A percentile compares a stretch with the other conserved stretches of the same genome.
Conservation (phyloP, 257 asterid genomes). For the Coffea eugenioides region DNA sequence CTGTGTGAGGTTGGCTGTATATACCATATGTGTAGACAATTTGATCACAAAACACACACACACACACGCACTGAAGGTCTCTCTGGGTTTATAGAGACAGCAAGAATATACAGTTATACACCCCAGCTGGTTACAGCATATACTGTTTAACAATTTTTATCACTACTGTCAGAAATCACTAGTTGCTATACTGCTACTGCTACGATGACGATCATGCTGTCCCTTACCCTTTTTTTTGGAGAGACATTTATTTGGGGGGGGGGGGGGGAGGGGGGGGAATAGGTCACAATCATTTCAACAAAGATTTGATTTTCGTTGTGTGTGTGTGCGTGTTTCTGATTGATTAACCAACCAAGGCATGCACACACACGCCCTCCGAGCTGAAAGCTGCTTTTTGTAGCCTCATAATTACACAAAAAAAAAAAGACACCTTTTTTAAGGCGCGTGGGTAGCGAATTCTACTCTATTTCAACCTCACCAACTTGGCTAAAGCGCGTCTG, state of each 20-base stretch:
- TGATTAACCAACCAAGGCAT: neutral
- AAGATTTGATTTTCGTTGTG: constrained; percentile 21
- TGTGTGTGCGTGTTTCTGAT: neutral
- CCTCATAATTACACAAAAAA: neutral
- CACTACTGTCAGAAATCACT: neutral
- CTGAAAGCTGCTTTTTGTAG: constrained; percentile 7
- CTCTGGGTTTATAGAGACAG: neutral
- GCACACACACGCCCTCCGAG: constrained; percentile 5
- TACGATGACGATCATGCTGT: no score
- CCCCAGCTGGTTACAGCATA: neutral
- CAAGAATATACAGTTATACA: neutral
- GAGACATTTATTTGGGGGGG: no score
- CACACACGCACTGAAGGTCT: neutral
- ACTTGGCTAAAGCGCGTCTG: constrained; percentile 10
- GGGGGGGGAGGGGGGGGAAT: no score
- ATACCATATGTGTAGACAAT: neutral
- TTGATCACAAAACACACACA: constrained; percentile 8
- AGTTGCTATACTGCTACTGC: no score
- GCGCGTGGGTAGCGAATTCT: constrained; percentile 14
- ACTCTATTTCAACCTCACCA: neutral
- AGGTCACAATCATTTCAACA: constrained; percentile 7
- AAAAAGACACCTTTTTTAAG: constrained; percentile 3
- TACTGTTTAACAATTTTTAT: neutral
- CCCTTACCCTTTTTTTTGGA: no score
- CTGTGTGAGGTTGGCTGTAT: neutral